phyloP scores from a whole-genome alignment of 2,329 filamentous ascomycete species.

The Neobulgaria alba region DNA sequence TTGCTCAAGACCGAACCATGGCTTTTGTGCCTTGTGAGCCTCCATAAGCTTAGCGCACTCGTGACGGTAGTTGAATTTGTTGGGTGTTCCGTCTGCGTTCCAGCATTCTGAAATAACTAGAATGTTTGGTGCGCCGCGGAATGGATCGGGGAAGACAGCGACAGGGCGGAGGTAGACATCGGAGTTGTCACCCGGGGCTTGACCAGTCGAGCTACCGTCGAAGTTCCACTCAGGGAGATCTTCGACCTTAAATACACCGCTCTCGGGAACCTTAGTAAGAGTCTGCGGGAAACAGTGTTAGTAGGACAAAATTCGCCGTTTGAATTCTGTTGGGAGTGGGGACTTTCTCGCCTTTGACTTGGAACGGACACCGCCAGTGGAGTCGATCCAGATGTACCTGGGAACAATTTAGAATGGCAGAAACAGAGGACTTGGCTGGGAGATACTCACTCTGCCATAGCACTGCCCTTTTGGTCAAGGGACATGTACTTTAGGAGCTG shows the following conservation, averaged over 20 bases:
- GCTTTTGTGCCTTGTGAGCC: slow-evolving; percentile 69
- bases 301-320: slow-evolving; percentile 3
- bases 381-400: slow-evolving; percentile 86
- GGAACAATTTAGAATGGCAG: slow-evolving; percentile 48
- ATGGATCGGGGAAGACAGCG: slow-evolving; percentile 84
- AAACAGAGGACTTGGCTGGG: slow-evolving; percentile 15
- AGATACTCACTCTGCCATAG: slow-evolving; percentile 84
- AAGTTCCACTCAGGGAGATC: slow-evolving; percentile 76
- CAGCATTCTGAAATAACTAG: slow-evolving; percentile 92
- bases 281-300: slow-evolving; percentile 40
- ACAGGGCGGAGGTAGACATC: slow-evolving; percentile 93
- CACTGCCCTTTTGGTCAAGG: slow-evolving; percentile 78
- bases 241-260: slow-evolving; percentile 35
- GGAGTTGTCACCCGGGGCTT: slow-evolving; percentile 91
- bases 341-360: slow-evolving; percentile 77
- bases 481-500: slow-evolving; percentile 88
- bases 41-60: slow-evolving; percentile 88
- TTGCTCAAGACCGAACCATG: slow-evolving; percentile 98
- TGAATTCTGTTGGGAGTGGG: background rate
- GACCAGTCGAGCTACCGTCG: slow-evolving; percentile 82
- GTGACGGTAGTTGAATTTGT: slow-evolving; percentile 97
- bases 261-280: slow-evolving; percentile 47
- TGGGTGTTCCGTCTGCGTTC: slow-evolving; percentile 88
- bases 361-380: slow-evolving; percentile 73
- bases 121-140: slow-evolving; percentile 84